Base-by-base conservation (phyloP, 2,329 filamentous ascomycete genomes). In the Trichoderma pleuroti region DNA sequence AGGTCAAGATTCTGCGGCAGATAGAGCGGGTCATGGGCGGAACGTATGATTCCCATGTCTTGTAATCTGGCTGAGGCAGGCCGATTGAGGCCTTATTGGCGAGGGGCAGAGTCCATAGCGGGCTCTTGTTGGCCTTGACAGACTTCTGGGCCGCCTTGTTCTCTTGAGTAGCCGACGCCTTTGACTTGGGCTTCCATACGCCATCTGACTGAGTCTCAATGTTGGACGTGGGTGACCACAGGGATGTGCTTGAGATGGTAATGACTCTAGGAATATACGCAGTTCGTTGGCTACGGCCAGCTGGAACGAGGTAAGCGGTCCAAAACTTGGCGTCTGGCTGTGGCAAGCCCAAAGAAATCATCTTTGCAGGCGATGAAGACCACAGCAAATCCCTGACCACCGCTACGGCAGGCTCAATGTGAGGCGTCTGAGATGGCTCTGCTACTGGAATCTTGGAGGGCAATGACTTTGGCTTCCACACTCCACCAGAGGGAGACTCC, bases 181-280 rank as follows among this genome's bases (percentile, higher is more conserved):
- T 61, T 14, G 39, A 36, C 39, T 68, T 61, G 10, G 66, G 18
- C 36, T 61, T 26, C 66, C 66, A 68, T 24, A 68, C 28, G 12
- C 66, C 66, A 26, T 26, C 42, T 5, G 21, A 28, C 3, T 34
- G 54, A 36, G 56, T 12, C 24, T 68, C 30, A 5, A 32, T 28
- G 6, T 10, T 56, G 9, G 6, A 6, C 1, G 54, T 7, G 24
- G 39, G 39, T 2, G 28, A 36, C 66, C 66, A 68, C 18, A 66
- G 11, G n/a, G 68, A 66, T 28, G 68, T 67, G 60, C 68, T 70
- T 5, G 68, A 52, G 12, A 61, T 68, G 12, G 56, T n/a, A 16
- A 21, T 26, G 28, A n/a, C 5, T 14, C 21, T 68, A 36, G 56
- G 30, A 5, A 52, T n/a, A 9, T 68, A 36, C n/a, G 56, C 56